Base-by-base conservation (phyloP, 2,329 filamentous ascomycete genomes). In the Penicillium decumbens region DNA sequence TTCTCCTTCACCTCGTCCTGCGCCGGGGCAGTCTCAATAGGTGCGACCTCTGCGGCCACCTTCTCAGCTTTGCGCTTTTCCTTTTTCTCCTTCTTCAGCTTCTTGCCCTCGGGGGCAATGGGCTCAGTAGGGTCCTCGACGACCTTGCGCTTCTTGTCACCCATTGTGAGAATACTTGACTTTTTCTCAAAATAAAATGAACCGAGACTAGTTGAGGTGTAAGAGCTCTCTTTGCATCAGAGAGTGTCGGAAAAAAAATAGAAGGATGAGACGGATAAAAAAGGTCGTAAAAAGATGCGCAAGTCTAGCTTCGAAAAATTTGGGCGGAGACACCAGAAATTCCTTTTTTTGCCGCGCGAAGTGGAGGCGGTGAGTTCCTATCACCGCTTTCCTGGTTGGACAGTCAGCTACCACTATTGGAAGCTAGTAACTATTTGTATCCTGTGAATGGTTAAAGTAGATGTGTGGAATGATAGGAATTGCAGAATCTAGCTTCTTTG, bases 131-230 rank as follows among this genome's bases (percentile, higher is more conserved):
- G 42, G 50, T 63, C 59, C 49, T 68, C 60, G n/a, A 58, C 57
- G 56, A 68, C 65, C 61, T 71, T 71, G 62, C 68, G 68, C 60
- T 70, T 69, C 52, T 65, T 70, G 52, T 69, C 66, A 44, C 63
- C 60, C 66, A 70, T 71, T 59, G 47, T 63, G 29, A n/a, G 23
- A 37, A 20, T 29, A 29, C 10, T 24, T 5, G 12, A 12, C 30
- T 39, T 12, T 20, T 30, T 2, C 5, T 10, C 12, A 12, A 40
- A 27, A 12, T 20, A 33, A 12, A 10, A 10, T 8, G 12, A 2
- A 12, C 3, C 4, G 8, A 18, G 1, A 18, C 7, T 37, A 8
- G 18, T 37, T 8, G 18, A 10, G 8, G 12, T 37, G 3, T 12
- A 20, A 20, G 8, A 12, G 1, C 18, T 20, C 15, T 20, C 15